phyloP scores from a whole-genome alignment of 768 basidiomycete genomes.

The Leccinellum rugosiceps region DNA sequence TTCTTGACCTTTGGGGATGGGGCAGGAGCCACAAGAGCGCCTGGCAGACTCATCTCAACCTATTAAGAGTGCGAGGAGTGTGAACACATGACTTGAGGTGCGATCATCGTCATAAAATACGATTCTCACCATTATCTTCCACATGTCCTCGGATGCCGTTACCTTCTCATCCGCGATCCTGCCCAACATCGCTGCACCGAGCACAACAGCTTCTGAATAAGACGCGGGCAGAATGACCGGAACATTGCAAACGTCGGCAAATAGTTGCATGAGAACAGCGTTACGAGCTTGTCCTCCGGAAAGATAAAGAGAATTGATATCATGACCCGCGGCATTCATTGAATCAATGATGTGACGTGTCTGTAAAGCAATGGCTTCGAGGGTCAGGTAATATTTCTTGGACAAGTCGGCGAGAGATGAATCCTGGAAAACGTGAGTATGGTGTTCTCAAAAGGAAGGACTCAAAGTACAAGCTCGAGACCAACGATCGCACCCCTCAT shows the following conservation, averaged over 20 bases:
- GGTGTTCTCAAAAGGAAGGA: not conserved
- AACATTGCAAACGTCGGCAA: slow-evolving; percentile 81
- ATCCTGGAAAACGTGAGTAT: slow-evolving; percentile 43
- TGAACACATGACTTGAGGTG: not conserved
- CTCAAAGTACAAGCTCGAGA: slow-evolving; percentile 60
- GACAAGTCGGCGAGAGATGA: slow-evolving; percentile 77
- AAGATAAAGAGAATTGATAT: slow-evolving; percentile 83
- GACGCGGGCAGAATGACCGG: slow-evolving; percentile 80
- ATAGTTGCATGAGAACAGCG: slow-evolving; percentile 77
- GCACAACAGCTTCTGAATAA: slow-evolving; percentile 78
- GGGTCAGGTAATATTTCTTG: slow-evolving; percentile 83
- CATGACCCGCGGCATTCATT: slow-evolving; percentile 85
- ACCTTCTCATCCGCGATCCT: slow-evolving; percentile 72
- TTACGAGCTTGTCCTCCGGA: slow-evolving; percentile 94
- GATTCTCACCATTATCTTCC: slow-evolving; percentile 81
- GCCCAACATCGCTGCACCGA: slow-evolving; percentile 93
- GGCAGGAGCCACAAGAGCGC: slow-evolving; percentile 63
- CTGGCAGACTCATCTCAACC: slow-evolving; percentile 92
- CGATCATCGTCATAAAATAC: not conserved
- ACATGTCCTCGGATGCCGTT: slow-evolving; percentile 62
- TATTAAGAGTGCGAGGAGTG: slow-evolving; percentile 35
- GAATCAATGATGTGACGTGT: slow-evolving; percentile 91
- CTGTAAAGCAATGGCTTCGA: slow-evolving; percentile 92
- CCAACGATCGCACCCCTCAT: slow-evolving; percentile 94
- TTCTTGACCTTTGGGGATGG: slow-evolving; percentile 63